Conservation (phyloP, 306 rosid genomes). For the Castanea crenata region DNA sequence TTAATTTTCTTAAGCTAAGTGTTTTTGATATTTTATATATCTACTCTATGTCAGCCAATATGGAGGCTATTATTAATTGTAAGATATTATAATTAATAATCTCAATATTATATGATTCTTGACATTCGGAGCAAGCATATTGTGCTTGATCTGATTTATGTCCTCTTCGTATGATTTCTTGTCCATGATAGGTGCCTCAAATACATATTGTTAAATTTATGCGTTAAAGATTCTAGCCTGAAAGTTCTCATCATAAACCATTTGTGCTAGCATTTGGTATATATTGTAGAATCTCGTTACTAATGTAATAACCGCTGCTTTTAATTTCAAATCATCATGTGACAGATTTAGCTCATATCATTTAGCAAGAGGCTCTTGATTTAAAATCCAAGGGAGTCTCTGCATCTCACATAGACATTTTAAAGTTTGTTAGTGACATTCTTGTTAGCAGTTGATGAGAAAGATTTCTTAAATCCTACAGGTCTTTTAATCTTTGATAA, state of each 20-base stretch:
- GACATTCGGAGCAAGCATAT: not conserved
- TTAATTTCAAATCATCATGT: not conserved
- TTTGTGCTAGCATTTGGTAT: not conserved
- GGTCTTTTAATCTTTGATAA: not conserved
- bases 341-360: not conserved
- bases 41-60: not conserved
- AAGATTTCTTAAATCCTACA: not conserved
- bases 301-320: not conserved
- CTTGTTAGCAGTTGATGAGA: too few species aligned
- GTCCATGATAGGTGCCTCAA: not conserved
- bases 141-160: not conserved
- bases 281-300: not conserved
- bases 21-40: not conserved
- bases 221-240: not conserved
- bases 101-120: not conserved
- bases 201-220: not conserved
- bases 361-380: not conserved
- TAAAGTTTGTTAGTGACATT: not conserved
- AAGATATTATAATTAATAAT: not conserved
- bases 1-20: not conserved
- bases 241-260: not conserved
- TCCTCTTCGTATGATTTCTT: not conserved
- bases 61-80: not conserved
- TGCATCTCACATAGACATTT: not conserved
- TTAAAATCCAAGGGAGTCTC: not conserved